These are phyloP conservation scores for Zangia roseola DNA, from an alignment of 768 basidiomycete genomes.

Conservation along the genomic window DNA sequence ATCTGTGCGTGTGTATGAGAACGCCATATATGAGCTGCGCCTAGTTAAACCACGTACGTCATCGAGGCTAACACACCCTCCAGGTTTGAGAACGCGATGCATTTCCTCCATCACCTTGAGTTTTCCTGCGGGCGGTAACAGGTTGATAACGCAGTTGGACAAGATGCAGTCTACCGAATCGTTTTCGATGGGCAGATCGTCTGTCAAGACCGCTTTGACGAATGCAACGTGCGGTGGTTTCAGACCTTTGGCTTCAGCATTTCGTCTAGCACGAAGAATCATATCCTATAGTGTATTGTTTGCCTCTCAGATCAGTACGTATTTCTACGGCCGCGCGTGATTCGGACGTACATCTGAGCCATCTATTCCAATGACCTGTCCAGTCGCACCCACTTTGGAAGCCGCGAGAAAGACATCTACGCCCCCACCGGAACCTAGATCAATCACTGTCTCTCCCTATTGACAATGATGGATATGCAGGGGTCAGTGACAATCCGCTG, in stretches of 20 bases:
- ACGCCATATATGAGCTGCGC: too few relatives aligned
- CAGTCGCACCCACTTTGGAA: slow-evolving; percentile 44
- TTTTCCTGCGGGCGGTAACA: slow-evolving; percentile 44
- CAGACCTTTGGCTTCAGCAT: slow-evolving; percentile 41
- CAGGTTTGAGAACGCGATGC: slow-evolving; percentile 51
- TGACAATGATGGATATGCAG: not conserved
- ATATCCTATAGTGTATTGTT: too few relatives aligned
- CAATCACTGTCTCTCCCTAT: slow-evolving; percentile 56
- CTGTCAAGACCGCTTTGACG: slow-evolving; percentile 41
- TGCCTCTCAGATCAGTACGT: not conserved
- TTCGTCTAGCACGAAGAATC: slow-evolving; percentile 46
- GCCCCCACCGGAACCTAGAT: slow-evolving; percentile 58
- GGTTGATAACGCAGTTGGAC: slow-evolving; percentile 58
- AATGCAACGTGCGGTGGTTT: slow-evolving; percentile 50
- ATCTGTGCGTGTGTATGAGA: slow-evolving; percentile 33
- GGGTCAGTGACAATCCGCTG: not conserved
- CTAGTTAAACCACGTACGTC: slow-evolving; percentile 39
- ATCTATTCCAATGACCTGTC: slow-evolving; percentile 56
- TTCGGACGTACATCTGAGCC: slow-evolving; percentile 41
- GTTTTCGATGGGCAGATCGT: slow-evolving; percentile 47
- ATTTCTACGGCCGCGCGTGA: not conserved
- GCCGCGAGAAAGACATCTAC: slow-evolving; percentile 57
- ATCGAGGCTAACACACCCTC: slow-evolving; percentile 51
- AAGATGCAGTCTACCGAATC: slow-evolving; percentile 53
- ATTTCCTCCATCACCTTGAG: slow-evolving; percentile 44